These are phyloP conservation scores for Kondoa subrosea DNA, from an alignment of 768 basidiomycete genomes.

Conservation along the genomic window DNA sequence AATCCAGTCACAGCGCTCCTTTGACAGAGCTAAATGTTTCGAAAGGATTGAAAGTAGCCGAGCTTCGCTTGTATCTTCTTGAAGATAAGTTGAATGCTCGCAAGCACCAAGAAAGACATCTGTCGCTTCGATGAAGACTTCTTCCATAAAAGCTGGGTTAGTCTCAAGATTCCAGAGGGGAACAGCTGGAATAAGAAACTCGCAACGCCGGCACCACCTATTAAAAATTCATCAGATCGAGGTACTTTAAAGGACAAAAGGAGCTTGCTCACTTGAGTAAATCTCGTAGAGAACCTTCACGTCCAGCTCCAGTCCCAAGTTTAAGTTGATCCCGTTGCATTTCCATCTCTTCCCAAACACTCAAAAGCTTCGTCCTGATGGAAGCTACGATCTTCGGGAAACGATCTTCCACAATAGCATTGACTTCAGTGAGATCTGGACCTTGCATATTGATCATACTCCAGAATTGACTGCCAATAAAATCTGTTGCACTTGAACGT, in stretches of 20 bases:
- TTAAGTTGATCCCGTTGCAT: conserved; percentile 26
- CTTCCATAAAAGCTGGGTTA: conserved; percentile 63
- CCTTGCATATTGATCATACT: conserved; percentile 48
- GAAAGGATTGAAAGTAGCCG: conserved; percentile 44
- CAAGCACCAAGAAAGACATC: conserved; percentile 60
- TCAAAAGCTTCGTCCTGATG: conserved; percentile 42
- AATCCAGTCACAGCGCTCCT: conserved; percentile 55
- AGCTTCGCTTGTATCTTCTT: conserved; percentile 38
- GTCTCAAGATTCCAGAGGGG: conserved; percentile 42
- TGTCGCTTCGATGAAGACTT: conserved; percentile 68
- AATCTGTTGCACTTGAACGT: conserved; percentile 32
- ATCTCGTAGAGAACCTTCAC: conserved; percentile 7
- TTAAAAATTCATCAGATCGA: conserved; percentile 41
- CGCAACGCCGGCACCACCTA: conserved; percentile 63
- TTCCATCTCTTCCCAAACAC: conserved; percentile 47
- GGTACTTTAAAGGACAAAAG: background rate
- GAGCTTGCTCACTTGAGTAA: background rate
- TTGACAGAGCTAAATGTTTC: conserved; percentile 44
- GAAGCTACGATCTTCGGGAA: conserved; percentile 47
- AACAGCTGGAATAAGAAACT: conserved; percentile 42
- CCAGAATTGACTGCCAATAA: conserved; percentile 76
- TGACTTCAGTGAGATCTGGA: conserved; percentile 52
- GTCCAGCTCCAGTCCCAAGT: conserved; percentile 7
- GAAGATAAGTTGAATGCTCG: conserved; percentile 31
- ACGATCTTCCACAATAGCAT: conserved; percentile 48